These are phyloP conservation scores for Thymus mandschuricus DNA, from an alignment of 257 asterid genomes.

Conservation along the genomic window DNA sequence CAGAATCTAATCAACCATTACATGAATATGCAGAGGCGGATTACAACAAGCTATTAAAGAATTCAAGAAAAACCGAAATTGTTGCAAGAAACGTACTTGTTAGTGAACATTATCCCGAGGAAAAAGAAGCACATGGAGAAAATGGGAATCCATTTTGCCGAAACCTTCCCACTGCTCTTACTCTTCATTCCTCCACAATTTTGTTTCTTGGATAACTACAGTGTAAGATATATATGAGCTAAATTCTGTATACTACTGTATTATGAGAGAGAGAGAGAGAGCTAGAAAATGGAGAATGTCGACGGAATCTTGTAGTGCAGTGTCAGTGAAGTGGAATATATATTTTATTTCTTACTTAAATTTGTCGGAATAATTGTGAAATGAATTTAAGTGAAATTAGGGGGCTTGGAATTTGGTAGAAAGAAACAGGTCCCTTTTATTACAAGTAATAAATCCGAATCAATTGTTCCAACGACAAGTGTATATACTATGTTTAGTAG, in stretches of 20 bases:
- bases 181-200: slow-evolving; percentile 49
- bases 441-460: neutral
- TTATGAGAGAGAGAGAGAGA: neutral
- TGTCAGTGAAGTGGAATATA: slow-evolving; percentile 18
- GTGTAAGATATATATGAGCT: neutral
- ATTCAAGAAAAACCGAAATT: no score
- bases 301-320: slow-evolving; percentile 31
- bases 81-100: no score
- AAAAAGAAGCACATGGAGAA: slow-evolving; percentile 68
- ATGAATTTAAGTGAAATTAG: neutral
- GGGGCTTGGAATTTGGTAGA: neutral
- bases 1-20: slow-evolving; percentile 69
- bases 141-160: slow-evolving; percentile 78
- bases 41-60: no score
- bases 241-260: neutral
- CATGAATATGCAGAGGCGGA: neutral
- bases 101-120: no score
- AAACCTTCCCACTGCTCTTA: slow-evolving; percentile 58
- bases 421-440: neutral
- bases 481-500: neutral
- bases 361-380: slow-evolving; percentile 11
- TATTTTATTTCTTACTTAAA: neutral
- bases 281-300: slow-evolving; percentile 40
- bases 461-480: neutral
- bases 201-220: neutral